These are phyloP conservation scores for Yamadazyma diospyri DNA, from an alignment of 1,139 yeast genomes.

Conservation along the genomic window DNA sequence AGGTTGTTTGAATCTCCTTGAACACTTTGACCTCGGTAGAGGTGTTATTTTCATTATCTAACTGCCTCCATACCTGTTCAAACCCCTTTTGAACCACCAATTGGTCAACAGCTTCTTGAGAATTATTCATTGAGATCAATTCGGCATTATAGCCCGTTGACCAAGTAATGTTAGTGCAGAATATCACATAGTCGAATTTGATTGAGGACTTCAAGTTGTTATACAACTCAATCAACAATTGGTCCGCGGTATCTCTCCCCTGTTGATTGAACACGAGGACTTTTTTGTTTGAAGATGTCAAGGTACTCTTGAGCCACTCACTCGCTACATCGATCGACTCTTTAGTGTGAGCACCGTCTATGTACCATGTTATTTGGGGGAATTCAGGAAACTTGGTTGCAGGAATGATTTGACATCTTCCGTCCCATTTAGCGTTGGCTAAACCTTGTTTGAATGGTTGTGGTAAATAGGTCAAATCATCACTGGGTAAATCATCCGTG, in stretches of 20 bases:
- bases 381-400: conserved; percentile 30
- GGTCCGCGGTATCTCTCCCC: conserved; percentile 74
- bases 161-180: conserved; percentile 93
- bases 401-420: conserved; percentile 78
- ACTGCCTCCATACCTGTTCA: conserved; percentile 62
- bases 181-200: conserved; percentile 70
- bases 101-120: conserved; percentile 71
- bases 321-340: conserved; percentile 84
- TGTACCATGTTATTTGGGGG: conserved; percentile 61
- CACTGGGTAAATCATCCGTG: conserved; percentile 21
- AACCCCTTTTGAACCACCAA: conserved; percentile 78
- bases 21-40: conserved; percentile 38
- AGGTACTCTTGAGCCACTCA: conserved; percentile 60
- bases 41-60: conserved; percentile 37
- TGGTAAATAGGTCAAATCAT: conserved; percentile 43
- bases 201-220: conserved; percentile 31
- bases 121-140: conserved; percentile 78
- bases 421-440: conserved; percentile 79
- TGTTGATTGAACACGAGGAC: conserved; percentile 89
- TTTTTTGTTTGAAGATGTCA: conserved; percentile 22
- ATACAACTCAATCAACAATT: conserved; percentile 54
- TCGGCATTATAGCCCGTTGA: conserved; percentile 83
- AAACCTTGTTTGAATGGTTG: conserved; percentile 62
- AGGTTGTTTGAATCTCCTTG: conserved; percentile 74
- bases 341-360: conserved; percentile 95